A percentile compares a stretch with the other conserved stretches of the same genome.
These are phyloP conservation scores for Lathyrus tuberosus DNA, from an alignment of 306 rosid species.

Conservation along the genomic window DNA sequence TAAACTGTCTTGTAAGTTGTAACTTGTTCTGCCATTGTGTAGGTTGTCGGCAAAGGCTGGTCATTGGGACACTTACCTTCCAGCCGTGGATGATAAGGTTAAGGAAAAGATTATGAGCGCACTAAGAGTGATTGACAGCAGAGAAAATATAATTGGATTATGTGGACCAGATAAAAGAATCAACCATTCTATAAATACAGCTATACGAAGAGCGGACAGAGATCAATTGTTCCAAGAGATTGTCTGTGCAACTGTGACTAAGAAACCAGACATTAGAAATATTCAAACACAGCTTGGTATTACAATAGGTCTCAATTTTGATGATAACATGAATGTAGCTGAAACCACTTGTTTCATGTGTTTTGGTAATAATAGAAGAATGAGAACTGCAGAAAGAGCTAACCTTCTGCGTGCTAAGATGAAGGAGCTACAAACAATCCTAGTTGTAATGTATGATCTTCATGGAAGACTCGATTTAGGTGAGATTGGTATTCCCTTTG, in stretches of 20 bases:
- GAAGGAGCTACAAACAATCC: conserved; percentile 5
- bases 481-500: neutral
- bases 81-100: neutral
- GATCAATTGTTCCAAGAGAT: neutral
- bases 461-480: neutral
- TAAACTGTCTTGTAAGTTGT: too few relatives aligned
- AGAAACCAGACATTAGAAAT: neutral
- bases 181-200: neutral
- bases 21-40: too few relatives aligned
- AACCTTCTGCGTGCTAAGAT: neutral
- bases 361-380: neutral
- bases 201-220: neutral
- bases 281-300: conserved; percentile 4
- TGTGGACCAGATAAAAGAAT: neutral
- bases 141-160: neutral
- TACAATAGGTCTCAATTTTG: conserved; percentile 5
- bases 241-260: neutral
- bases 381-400: neutral
- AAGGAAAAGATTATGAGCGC: neutral
- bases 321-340: neutral
- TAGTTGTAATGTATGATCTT: conserved; percentile 11
- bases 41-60: too few relatives aligned
- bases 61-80: too few relatives aligned
- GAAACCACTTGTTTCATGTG: neutral
- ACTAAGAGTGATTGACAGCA: neutral